A percentile compares a stretch with the other conserved stretches of the same genome.
Evolutionary conservation across 805 yeast genomes (phyloP).

Genomic region (Candida boleticola): DNA sequence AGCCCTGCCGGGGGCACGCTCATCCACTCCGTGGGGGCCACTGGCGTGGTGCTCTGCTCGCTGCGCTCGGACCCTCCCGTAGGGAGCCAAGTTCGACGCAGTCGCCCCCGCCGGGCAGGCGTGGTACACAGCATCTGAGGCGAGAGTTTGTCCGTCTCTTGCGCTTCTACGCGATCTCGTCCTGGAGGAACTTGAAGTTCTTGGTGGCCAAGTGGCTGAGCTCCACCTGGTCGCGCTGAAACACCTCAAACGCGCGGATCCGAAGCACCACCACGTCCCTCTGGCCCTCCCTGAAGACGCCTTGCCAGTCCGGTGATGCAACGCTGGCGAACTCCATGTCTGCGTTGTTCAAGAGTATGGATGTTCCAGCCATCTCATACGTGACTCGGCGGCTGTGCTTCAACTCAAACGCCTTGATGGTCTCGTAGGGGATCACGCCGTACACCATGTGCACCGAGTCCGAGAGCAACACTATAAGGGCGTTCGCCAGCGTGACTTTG

Average conservation of each 20-base stretch:
- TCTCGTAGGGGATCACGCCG: conserved; percentile 26
- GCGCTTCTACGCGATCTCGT: conserved; percentile 6
- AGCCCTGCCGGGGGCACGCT: too few species aligned
- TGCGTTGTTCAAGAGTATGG: conserved; percentile 27
- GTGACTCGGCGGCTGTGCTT: conserved; percentile 34
- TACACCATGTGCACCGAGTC: conserved; percentile 31
- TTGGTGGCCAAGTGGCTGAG: conserved; percentile 8
- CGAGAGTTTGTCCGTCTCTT: too few species aligned
- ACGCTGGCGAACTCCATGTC: conserved; percentile 22
- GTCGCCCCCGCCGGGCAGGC: too few species aligned
- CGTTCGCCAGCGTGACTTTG: conserved; percentile 19
- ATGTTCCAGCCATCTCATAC: conserved; percentile 22
- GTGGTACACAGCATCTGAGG: too few species aligned
- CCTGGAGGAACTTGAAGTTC: conserved; percentile 22
- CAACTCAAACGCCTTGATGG: conserved; percentile 29
- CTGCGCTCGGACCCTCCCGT: too few species aligned
- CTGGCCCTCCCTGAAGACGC: conserved; percentile 2
- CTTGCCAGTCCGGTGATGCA: background rate
- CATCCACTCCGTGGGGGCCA: too few species aligned
- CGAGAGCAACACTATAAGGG: conserved; percentile 27
- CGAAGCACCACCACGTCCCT: conserved; percentile 25
- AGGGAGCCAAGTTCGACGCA: too few species aligned
- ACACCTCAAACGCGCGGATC: conserved; percentile 27
- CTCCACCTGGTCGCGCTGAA: conserved; percentile 29
- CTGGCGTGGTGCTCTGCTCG: too few species aligned